phyloP scores from a whole-genome alignment of 371 early-diverging fungal genomes.

The Syncephalastrum racemosum region DNA sequence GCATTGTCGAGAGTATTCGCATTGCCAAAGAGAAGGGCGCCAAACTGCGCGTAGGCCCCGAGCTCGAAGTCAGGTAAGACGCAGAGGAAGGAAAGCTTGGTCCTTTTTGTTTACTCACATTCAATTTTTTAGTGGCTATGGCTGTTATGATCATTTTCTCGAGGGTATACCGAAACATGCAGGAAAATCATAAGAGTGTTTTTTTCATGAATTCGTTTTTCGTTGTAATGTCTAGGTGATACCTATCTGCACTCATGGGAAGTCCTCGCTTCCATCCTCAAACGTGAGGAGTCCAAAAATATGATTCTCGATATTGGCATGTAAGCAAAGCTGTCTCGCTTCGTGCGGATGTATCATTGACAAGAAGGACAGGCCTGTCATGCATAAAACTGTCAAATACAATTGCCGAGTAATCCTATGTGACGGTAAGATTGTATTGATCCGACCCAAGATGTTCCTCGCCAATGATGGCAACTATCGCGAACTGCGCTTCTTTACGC shows the following conservation, averaged over 20 bases:
- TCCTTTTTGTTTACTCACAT: not conserved
- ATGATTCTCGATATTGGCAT: slow-evolving; percentile 94
- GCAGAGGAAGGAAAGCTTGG: not conserved
- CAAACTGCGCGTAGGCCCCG: slow-evolving; percentile 89
- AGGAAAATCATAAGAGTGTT: not conserved
- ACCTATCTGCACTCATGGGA: slow-evolving; percentile 96
- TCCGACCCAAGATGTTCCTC: slow-evolving; percentile 92
- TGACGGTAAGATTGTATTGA: slow-evolving; percentile 83
- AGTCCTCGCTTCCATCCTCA: slow-evolving; percentile 74
- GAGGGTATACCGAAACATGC: slow-evolving; percentile 61
- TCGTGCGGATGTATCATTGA: too few species aligned
- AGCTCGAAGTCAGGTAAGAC: slow-evolving; percentile 90
- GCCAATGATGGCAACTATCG: slow-evolving; percentile 98
- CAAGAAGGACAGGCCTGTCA: slow-evolving; percentile 72
- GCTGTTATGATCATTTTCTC: slow-evolving; percentile 96
- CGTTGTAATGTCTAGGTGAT: slow-evolving; percentile 59
- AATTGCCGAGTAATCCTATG: slow-evolving; percentile 91
- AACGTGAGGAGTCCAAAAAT: slow-evolving; percentile 61
- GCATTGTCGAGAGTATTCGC: slow-evolving; percentile 84
- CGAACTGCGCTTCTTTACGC: slow-evolving; percentile 92
- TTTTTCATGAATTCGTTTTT: slow-evolving; percentile 1
- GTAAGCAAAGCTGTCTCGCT: slow-evolving; percentile 49
- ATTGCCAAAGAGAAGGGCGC: slow-evolving; percentile 85
- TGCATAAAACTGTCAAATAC: slow-evolving; percentile 89
- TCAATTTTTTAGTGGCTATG: slow-evolving; percentile 86